Evolutionary conservation across 805 yeast species (phyloP).

Genomic region (Suhomyces kilbournensis): DNA sequence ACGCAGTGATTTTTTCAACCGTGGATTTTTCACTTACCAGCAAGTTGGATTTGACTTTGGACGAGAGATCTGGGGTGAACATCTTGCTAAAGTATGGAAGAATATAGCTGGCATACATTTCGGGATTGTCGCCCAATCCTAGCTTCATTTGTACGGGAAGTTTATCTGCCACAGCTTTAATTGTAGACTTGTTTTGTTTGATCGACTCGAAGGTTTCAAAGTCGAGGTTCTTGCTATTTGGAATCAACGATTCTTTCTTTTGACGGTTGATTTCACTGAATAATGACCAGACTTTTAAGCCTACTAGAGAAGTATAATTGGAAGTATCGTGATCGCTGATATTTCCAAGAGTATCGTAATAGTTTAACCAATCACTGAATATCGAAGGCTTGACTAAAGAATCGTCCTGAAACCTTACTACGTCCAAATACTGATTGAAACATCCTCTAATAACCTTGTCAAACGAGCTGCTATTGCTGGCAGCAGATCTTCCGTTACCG

Average conservation of each 20-base stretch:
- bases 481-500: constrained; percentile 33
- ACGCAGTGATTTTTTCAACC: constrained; percentile 34
- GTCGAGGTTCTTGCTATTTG: constrained; percentile 32
- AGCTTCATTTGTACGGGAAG: constrained; percentile 26
- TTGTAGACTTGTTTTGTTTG: constrained; percentile 30
- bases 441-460: constrained; percentile 73
- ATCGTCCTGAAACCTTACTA: constrained; percentile 61
- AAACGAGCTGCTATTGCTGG: constrained; percentile 37
- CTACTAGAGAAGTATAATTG: constrained; percentile 55
- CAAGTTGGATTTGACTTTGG: constrained; percentile 22
- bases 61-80: constrained; percentile 28
- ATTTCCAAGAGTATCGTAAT: constrained; percentile 58
- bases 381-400: constrained; percentile 55
- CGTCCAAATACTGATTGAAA: constrained; percentile 60
- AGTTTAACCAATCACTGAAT: constrained; percentile 74
- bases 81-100: constrained; percentile 33
- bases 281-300: constrained; percentile 58
- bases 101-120: constrained; percentile 25
- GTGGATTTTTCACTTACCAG: constrained; percentile 27
- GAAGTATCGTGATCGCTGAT: constrained; percentile 35
- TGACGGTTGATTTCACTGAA: constrained; percentile 58
- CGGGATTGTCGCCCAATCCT: constrained; percentile 27
- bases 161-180: constrained; percentile 28
- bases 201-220: constrained; percentile 39
- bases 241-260: constrained; percentile 21